A percentile compares a stretch with the other conserved stretches of the same genome.
Conservation (phyloP, 108 stramenopile species). For the Heterococcus sp. region DNA sequence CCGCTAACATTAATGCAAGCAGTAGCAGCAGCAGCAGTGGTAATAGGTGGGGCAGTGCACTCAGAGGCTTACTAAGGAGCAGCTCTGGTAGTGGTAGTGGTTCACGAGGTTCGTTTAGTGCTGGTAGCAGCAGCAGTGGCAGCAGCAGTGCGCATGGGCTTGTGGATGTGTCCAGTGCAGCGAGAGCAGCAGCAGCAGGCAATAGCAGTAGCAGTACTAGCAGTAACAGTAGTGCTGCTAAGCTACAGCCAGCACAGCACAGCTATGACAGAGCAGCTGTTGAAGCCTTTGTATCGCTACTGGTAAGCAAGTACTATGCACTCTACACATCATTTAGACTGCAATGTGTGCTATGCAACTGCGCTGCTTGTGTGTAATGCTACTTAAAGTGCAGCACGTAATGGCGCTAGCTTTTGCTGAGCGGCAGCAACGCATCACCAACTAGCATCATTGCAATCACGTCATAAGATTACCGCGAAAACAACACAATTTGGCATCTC, state of each 20-base stretch:
- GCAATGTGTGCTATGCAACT: no score
- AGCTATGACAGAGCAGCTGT: conserved; percentile 6
- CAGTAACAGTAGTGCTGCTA: background rate
- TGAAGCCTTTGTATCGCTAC: conserved; percentile 7
- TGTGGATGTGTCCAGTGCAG: conserved; percentile 5
- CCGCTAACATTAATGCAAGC: background rate
- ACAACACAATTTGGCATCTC: no score
- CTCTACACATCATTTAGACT: no score
- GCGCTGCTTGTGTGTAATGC: no score
- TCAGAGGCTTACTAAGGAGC: no score
- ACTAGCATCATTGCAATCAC: background rate
- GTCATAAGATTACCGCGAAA: no score
- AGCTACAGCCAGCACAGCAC: conserved; percentile 9
- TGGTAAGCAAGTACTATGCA: background rate
- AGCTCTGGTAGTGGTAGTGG: no score
- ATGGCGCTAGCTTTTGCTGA: no score
- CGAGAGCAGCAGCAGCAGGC: conserved; percentile 13
- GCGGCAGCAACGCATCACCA: no score
- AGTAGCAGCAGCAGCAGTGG: background rate
- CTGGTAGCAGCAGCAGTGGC: background rate
- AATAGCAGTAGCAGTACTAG: background rate
- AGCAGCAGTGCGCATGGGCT: conserved; percentile 1
- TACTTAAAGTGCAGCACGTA: no score
- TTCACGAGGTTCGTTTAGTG: no score
- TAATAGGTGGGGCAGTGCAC: no score